Percentiles rank a stretch among this genome's conserved stretches.
phyloP scores from a whole-genome alignment of 495 filamentous ascomycete species.

The Penicillium cataractarum region DNA sequence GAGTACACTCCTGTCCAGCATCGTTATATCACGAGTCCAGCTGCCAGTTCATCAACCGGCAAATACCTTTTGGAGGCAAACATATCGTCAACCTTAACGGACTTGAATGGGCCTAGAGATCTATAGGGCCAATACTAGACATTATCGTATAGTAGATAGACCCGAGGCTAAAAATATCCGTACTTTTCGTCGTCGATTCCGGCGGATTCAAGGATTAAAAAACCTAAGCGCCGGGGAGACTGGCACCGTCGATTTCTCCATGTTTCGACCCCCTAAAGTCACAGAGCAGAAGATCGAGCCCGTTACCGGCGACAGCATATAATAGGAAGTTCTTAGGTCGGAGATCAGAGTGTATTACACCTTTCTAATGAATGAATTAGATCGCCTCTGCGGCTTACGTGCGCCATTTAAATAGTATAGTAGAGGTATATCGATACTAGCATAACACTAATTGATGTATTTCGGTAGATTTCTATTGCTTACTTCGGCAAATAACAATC shows the following conservation, averaged over 20 bases:
- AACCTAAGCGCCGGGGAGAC: conserved; percentile 30
- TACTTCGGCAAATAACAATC: conserved; percentile 24
- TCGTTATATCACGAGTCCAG: conserved; percentile 23
- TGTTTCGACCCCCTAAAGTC: conserved; percentile 34
- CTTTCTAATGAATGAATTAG: conserved; percentile 25
- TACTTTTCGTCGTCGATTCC: conserved; percentile 25
- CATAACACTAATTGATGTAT: conserved; percentile 24
- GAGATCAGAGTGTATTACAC: conserved; percentile 29
- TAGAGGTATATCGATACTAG: conserved; percentile 16
- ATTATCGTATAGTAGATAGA: conserved; percentile 35
- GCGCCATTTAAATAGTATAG: conserved; percentile 27
- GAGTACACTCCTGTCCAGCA: conserved; percentile 27
- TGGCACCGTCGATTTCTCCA: conserved; percentile 28
- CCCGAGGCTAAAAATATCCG: conserved; percentile 35
- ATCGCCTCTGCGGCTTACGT: conserved; percentile 29
- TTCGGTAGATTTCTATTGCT: conserved; percentile 25
- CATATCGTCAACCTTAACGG: conserved; percentile 18
- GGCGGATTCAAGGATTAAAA: conserved; percentile 25
- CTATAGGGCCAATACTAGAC: conserved; percentile 38
- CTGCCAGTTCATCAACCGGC: conserved; percentile 17
- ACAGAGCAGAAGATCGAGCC: conserved; percentile 29
- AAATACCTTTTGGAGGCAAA: conserved; percentile 22
- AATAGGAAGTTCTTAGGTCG: conserved; percentile 31
- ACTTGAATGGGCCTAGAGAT: conserved; percentile 25
- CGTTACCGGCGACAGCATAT: conserved; percentile 18